Conservation (phyloP, 768 basidiomycete genomes). For the Filobasidium wieringae region DNA sequence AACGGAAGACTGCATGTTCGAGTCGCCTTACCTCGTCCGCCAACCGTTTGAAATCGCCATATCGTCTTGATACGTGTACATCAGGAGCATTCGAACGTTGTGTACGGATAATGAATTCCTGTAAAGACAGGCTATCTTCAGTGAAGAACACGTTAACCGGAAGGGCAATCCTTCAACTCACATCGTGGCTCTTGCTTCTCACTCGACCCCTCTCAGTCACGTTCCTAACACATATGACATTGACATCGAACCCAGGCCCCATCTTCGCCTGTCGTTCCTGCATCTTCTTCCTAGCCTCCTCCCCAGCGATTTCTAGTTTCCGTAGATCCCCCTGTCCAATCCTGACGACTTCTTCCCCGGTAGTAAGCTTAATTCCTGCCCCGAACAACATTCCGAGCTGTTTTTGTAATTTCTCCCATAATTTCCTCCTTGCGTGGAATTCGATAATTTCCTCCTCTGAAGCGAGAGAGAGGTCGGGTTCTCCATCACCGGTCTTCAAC, state of each 20-base stretch:
- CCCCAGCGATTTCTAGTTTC: constrained; percentile 59
- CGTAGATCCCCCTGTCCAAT: constrained; percentile 74
- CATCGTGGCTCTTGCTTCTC: constrained; percentile 76
- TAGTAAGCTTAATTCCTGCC: constrained; percentile 62
- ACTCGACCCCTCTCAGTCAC: constrained; percentile 75
- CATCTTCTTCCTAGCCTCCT: constrained; percentile 47
- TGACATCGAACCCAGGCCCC: constrained; percentile 67
- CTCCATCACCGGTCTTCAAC: neutral
- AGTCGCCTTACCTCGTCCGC: constrained; percentile 57
- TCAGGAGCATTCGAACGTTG: constrained; percentile 59
- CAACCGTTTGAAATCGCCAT: constrained; percentile 88
- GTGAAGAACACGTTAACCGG: neutral
- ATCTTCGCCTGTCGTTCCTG: constrained; percentile 23
- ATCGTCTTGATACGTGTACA: constrained; percentile 77
- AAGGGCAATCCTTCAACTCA: constrained; percentile 38
- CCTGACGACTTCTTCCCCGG: constrained; percentile 71
- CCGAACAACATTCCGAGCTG: constrained; percentile 71
- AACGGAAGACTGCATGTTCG: neutral
- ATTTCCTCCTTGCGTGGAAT: constrained; percentile 49
- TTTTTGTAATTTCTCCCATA: constrained; percentile 69
- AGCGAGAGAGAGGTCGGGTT: constrained; percentile 22
- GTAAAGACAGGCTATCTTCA: neutral
- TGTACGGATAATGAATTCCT: constrained; percentile 95
- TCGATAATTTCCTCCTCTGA: constrained; percentile 33
- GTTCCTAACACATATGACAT: constrained; percentile 75